Base-by-base conservation (phyloP, 2,329 filamentous ascomycete species). In the Thielaviopsis musarum region DNA sequence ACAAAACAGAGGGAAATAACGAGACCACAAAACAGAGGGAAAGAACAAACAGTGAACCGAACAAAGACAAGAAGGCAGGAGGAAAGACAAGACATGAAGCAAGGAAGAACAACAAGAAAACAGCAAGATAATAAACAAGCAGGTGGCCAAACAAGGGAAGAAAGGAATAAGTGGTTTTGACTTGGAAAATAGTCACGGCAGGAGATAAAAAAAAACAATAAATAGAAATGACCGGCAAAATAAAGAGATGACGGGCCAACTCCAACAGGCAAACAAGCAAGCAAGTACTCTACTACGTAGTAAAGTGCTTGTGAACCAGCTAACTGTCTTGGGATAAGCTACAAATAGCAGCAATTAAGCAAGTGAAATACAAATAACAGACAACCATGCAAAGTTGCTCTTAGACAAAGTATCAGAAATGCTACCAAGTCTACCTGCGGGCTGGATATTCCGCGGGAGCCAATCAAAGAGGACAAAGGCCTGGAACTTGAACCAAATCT, bases 131-230 rank as follows among this genome's bases (percentile, higher is more conserved):
- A 21, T 49, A 49, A 49, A 49, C 45, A 21, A 49, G 9, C 22
- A 72, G 78, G 41, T 74, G 74, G 62, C 69, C 70, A 62, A 78
- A 76, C 1, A 74, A 54, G 52, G 52, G 52, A 54, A 34, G 52
- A 21, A 34, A 54, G 52, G 52, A 28, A 54, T 21, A 34, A 34
- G 45, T 49, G 45, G 45, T n/a, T 49, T 49, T 49, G 41, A 19
- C 41, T 49, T 49, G 45, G 17, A 21, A 21, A 49, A 21, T 49
- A 34, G 10, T 7, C 30, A 34, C 30, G 15, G 38, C 45, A 21
- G n/a, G 45, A 49, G 45, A 49, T 49, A 49, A 49, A 49, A 17
- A 49, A 17, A n/a, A n/a, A 49, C n/a, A 49, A 49, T 19, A 19
- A 49, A 17, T 49, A 19, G 9, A 17, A 17, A 48, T 17, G 9